Percentiles rank a stretch among this genome's conserved stretches.
These are phyloP conservation scores for Alternaria tenuissima DNA, from an alignment of 2,329 filamentous ascomycete genomes.

Conservation along the genomic window DNA sequence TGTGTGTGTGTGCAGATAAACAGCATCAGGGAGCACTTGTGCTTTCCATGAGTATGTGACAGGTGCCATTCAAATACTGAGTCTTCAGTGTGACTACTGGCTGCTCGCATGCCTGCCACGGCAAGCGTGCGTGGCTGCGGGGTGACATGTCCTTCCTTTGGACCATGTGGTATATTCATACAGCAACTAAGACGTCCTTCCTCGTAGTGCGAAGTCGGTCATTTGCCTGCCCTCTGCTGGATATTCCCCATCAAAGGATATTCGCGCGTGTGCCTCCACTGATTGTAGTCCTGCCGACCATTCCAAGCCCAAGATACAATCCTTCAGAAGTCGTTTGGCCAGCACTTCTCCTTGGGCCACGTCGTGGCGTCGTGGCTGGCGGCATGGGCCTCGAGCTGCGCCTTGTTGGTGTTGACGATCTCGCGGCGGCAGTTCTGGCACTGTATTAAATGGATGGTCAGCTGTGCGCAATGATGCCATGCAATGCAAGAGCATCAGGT, in stretches of 20 bases:
- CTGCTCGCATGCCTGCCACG: not conserved
- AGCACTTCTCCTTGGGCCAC: constrained; percentile 68
- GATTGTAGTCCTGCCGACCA: not conserved
- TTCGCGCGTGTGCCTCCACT: not conserved
- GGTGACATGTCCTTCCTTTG: not conserved
- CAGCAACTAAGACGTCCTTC: not conserved
- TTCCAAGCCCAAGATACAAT: not conserved
- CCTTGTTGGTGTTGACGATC: constrained; percentile 61
- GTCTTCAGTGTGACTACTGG: constrained; percentile 63
- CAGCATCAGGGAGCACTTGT: not conserved
- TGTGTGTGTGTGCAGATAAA: not conserved
- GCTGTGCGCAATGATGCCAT: not conserved
- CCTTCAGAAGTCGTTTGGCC: constrained; percentile 57
- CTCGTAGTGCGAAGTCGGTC: not conserved
- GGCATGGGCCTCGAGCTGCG: constrained; percentile 63
- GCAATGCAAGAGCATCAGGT: constrained; percentile 11
- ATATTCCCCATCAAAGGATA: not conserved
- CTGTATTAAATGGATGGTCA: constrained; percentile 36
- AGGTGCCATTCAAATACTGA: not conserved
- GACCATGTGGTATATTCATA: not conserved
- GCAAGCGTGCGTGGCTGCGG: not conserved
- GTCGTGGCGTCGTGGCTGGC: constrained; percentile 58
- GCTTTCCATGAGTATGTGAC: not conserved
- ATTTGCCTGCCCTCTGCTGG: not conserved
- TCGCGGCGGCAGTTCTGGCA: constrained; percentile 63